These are phyloP conservation scores for Lasiodiplodia sp. DNA, from an alignment of 2,329 filamentous ascomycete species.

Conservation along the genomic window DNA sequence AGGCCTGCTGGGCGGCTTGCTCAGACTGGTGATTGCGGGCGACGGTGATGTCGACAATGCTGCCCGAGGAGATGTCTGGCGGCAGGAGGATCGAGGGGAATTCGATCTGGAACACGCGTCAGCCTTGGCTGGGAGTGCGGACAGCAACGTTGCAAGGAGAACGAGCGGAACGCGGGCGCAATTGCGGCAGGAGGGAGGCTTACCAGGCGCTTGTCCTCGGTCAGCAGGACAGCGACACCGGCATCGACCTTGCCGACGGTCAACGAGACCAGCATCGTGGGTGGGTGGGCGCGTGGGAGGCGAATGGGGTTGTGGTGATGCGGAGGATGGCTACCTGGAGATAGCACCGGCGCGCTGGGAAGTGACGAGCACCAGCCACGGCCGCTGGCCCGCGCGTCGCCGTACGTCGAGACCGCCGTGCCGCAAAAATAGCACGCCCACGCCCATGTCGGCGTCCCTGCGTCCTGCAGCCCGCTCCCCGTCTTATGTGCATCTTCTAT, in stretches of 20 bases:
- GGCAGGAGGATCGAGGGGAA: slow-evolving; percentile 97
- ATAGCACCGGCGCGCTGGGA: slow-evolving; percentile 4
- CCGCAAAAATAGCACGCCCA: slow-evolving; percentile 17
- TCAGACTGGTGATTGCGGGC: slow-evolving; percentile 85
- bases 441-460: neutral
- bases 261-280: slow-evolving; percentile 87
- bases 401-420: neutral
- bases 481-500: slow-evolving; percentile 5
- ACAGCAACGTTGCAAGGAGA: slow-evolving; percentile 31
- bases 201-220: slow-evolving; percentile 95
- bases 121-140: slow-evolving; percentile 12
- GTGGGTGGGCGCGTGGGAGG: slow-evolving; percentile 10
- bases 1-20: slow-evolving; percentile 73
- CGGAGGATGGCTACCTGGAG: slow-evolving; percentile 18
- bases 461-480: slow-evolving; percentile 7
- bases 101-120: slow-evolving; percentile 74
- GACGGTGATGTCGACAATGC: slow-evolving; percentile 97
- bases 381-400: slow-evolving; percentile 5
- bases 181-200: slow-evolving; percentile 45
- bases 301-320: slow-evolving; percentile 19
- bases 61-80: slow-evolving; percentile 91
- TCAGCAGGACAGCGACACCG: slow-evolving; percentile 94
- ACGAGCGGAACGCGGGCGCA: slow-evolving; percentile 31
- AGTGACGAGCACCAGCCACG: slow-evolving; percentile 18
- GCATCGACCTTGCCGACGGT: slow-evolving; percentile 99